Base-by-base conservation (phyloP, 73 alveolate species). In the Paramecium pentaurelia region DNA sequence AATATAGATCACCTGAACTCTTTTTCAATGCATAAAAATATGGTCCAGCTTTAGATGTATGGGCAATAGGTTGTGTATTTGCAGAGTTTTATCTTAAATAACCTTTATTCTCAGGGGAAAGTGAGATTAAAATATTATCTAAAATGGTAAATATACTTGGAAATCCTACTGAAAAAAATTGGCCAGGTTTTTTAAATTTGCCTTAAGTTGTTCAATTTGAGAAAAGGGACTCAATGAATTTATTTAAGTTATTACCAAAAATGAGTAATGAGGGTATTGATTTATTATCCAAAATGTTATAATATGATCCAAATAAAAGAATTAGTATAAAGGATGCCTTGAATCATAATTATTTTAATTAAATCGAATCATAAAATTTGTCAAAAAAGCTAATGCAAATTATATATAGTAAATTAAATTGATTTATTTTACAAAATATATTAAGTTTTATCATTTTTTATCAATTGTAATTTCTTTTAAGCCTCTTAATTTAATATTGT, bases 31-130 rank as follows among this genome's bases (percentile, higher is more conserved):
- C 86, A 36, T 22, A 51, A 25, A 54, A 70, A 14, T 88, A 88
- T 42, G 40, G 77, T 22, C 84, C 93, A 30, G n/a, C 95, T 86
- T 95, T 96, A 30, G 98, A 96, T 88, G 95, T 95, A 34, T 97
- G 99, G 99, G 89, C 98, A 25, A 97, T 95, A 8, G 99, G 99
- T 8, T 97, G 99, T 92, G 95, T 97, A n/a, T 95, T 97, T 80
- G 99, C 98, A n/a, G 99, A 97, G 86, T 91, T 97, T 36, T 68
- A 96, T 84, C 77, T 94, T 30, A 88, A 97, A 94, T 95, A 94
- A 54, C 96, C 96, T 14, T 87, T 97, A 37, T 94, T 97, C 40
- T 99, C 98, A 51, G 99, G 99, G 40, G 96, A 84, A 70, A 71
- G 58, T 71, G 86, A 71, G 37, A 9, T 34, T 0, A 11, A 71